Conservation (phyloP, 495 filamentous ascomycete species). For the Neurospora sp. region DNA sequence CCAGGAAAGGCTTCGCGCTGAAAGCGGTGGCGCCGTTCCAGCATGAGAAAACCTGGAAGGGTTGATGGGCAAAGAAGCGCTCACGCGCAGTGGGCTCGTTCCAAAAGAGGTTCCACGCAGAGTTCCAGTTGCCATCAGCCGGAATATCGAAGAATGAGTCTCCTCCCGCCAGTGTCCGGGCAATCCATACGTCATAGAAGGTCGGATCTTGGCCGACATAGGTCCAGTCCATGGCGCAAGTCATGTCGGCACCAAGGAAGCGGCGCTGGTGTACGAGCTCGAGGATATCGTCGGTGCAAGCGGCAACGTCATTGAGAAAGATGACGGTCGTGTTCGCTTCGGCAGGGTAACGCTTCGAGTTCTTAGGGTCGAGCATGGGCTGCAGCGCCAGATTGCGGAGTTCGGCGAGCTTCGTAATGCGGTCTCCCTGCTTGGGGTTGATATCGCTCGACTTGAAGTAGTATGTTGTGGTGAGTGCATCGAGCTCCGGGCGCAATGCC, state of each 20-base stretch:
- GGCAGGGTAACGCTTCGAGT: conserved; percentile 5
- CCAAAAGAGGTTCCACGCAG: conserved; percentile 37
- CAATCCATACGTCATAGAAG: conserved; percentile 45
- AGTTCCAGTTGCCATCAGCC: conserved; percentile 30
- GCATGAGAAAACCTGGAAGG: conserved; percentile 46
- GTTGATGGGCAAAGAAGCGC: conserved; percentile 17
- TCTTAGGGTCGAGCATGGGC: conserved; percentile 21
- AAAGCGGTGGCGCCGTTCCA: conserved; percentile 40
- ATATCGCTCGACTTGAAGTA: conserved; percentile 27
- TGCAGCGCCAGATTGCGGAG: conserved; percentile 37
- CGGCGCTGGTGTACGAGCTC: conserved; percentile 38
- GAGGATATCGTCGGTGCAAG: conserved; percentile 43
- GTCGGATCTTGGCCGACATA: conserved; percentile 23
- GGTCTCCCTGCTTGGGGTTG: conserved; percentile 25
- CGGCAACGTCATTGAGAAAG: conserved; percentile 40
- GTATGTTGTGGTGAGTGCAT: conserved; percentile 23
- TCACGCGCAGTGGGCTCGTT: conserved; percentile 20
- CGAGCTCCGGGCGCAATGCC: conserved; percentile 21
- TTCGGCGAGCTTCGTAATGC: conserved; percentile 30
- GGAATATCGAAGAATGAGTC: conserved; percentile 42
- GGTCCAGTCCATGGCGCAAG: conserved; percentile 45
- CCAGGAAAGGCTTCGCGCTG: conserved; percentile 18
- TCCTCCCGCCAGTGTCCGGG: conserved; percentile 32
- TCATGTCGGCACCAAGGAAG: conserved; percentile 38
- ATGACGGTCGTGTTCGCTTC: conserved; percentile 22